Base-by-base conservation (phyloP, 75 land plant genomes). In the Isoetes taiwanensis region DNA sequence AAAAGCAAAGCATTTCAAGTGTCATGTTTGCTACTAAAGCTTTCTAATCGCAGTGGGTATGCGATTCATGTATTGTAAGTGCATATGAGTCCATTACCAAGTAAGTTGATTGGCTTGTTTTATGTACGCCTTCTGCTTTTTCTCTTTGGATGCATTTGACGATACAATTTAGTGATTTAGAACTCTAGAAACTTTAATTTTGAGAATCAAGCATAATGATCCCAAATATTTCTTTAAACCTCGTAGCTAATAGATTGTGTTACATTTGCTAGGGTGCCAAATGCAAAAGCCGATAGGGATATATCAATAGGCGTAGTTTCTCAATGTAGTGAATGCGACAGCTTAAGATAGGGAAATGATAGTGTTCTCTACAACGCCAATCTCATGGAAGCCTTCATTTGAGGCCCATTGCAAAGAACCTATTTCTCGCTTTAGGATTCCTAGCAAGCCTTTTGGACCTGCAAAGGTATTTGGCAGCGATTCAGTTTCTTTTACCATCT, bases 1-100 rank as follows among this genome's bases (percentile, higher is more conserved):
- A 80, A 90, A 90, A 53, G 97, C 97, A 34, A 90, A 78, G 73
- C 97, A 90, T 64, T 90, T 90, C 73, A 90, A 90, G 62, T 90
- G 97, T 69, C 85, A 90, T 67, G 94, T 86, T 39, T 90, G 97
- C 55, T 87, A 90, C 66, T 86, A 90, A 80, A 90, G 86, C 87
- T 84, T 90, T 56, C 86, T 94, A 48, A 83, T 94, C 26, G 97
- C 97, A 41, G 75, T 87, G 28, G 97, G 97, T 43, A 86, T 90
- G 74, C 74, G 71, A 83, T 90, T 57, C 97, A 90, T 34, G 97
- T 90, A 58, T 84, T 90, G 19, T 94, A 90, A 58, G 97, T 90
- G 32, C 97, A 90, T 62, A 90, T 62, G 94, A 90, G 66, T 53
- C 73, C 52, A 83, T 90, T 61, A 66, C 97, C 58, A 90, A 86